Conservation (phyloP, 2,329 filamentous ascomycete species). For the Arthrobotrys pseudoclavata region DNA sequence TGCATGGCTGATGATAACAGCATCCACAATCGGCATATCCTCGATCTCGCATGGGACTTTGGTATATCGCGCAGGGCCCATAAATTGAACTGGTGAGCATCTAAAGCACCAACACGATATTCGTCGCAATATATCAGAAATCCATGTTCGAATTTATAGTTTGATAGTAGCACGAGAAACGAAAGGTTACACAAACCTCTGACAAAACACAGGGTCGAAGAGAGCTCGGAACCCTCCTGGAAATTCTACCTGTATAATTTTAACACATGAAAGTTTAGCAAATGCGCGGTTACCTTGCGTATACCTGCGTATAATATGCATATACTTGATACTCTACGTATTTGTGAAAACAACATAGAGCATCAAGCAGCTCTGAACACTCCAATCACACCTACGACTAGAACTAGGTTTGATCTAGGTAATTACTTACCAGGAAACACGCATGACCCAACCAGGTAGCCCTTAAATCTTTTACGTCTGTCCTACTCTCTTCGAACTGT, state of each 20-base stretch:
- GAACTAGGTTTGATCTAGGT: constrained; percentile 13
- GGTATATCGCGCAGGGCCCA: constrained; percentile 83
- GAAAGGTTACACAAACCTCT: constrained; percentile 65
- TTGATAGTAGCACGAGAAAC: constrained; percentile 27
- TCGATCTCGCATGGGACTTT: constrained; percentile 80
- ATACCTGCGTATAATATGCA: constrained; percentile 10
- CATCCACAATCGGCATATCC: constrained; percentile 82
- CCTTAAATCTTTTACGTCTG: constrained; percentile 71
- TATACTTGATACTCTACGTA: background rate
- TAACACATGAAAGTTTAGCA: constrained; percentile 54
- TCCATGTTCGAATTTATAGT: constrained; percentile 33
- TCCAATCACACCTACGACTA: constrained; percentile 68
- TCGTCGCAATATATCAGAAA: constrained; percentile 41
- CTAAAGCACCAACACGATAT: constrained; percentile 66
- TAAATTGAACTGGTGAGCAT: constrained; percentile 80
- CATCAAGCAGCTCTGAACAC: background rate
- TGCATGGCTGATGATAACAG: constrained; percentile 85
- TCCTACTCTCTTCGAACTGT: constrained; percentile 56
- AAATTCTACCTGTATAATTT: constrained; percentile 73
- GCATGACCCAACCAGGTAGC: constrained; percentile 97
- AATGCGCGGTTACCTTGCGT: constrained; percentile 24
- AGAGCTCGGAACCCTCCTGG: constrained; percentile 86
- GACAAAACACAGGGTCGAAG: constrained; percentile 93
- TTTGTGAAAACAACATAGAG: constrained; percentile 3
- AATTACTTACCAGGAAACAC: constrained; percentile 74